These are phyloP conservation scores for Ensete ventricosum DNA, from an alignment of 176 grass and related monocot species.

Conservation along the genomic window DNA sequence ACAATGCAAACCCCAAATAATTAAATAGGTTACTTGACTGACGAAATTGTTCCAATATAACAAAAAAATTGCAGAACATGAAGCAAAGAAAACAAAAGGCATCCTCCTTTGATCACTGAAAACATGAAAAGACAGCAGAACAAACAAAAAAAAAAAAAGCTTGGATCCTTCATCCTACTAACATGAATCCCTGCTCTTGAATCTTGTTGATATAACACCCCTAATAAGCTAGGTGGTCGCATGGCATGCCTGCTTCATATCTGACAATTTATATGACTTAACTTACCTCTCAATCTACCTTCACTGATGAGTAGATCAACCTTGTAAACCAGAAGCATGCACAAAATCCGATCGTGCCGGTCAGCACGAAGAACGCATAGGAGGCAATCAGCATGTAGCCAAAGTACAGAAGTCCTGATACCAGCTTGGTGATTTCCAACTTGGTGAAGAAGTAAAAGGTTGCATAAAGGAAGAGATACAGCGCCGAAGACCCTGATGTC, in stretches of 20 bases:
- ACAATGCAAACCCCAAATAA: not conserved
- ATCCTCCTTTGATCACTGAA: not conserved
- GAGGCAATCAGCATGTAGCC: slow-evolving; percentile 9
- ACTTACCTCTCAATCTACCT: not conserved
- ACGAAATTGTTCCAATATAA: not conserved
- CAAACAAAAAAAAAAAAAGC: not conserved
- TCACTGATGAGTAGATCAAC: slow-evolving; percentile 3
- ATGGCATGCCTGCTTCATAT: not conserved
- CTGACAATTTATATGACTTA: not conserved
- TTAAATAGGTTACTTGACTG: not conserved
- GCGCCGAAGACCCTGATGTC: not conserved
- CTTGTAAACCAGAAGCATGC: slow-evolving; percentile 11
- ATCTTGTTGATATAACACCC: not conserved
- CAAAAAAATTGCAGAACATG: not conserved
- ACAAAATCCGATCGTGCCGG: slow-evolving; percentile 1
- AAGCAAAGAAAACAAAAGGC: not conserved
- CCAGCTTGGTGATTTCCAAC: slow-evolving; percentile 7
- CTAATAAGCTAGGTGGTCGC: not conserved
- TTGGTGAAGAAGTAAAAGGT: slow-evolving; percentile 9
- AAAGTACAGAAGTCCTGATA: not conserved
- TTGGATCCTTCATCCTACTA: not conserved
- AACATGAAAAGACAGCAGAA: not conserved
- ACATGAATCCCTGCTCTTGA: not conserved
- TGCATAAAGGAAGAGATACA: slow-evolving; percentile 1
- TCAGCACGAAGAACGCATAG: not conserved